These are phyloP conservation scores for Filosporella fistucella DNA, from an alignment of 495 filamentous ascomycete species.

Conservation along the genomic window DNA sequence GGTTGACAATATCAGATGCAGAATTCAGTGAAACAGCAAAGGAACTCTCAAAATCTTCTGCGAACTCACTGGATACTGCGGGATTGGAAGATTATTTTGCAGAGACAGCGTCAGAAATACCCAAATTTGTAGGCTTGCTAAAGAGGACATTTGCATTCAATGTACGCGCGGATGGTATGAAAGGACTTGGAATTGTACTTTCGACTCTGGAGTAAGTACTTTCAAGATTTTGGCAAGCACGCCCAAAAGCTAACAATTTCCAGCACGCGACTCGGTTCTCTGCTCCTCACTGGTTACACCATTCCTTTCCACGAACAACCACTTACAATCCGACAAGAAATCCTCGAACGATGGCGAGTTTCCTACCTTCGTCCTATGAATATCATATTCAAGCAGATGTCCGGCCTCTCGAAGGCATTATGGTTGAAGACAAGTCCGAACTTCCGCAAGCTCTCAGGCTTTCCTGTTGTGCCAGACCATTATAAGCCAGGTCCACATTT, in stretches of 20 bases:
- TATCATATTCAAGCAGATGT: constrained; percentile 49
- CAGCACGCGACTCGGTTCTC: constrained; percentile 65
- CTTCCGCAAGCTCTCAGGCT: constrained; percentile 53
- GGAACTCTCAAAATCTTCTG: constrained; percentile 11
- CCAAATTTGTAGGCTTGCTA: constrained; percentile 38
- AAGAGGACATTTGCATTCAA: constrained; percentile 38
- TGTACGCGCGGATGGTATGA: constrained; percentile 41
- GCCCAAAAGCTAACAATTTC: neutral
- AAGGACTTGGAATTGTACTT: constrained; percentile 46
- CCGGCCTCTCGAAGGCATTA: constrained; percentile 45
- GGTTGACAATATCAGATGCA: constrained; percentile 12
- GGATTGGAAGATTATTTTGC: constrained; percentile 38
- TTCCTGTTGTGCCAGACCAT: constrained; percentile 54
- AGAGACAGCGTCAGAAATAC: constrained; percentile 44
- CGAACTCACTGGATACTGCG: constrained; percentile 7
- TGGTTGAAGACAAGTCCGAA: constrained; percentile 60
- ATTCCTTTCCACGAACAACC: constrained; percentile 61
- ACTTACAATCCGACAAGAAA: constrained; percentile 50
- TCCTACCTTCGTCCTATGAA: constrained; percentile 57
- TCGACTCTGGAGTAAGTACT: constrained; percentile 48
- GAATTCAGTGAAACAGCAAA: constrained; percentile 18
- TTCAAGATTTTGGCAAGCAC: neutral
- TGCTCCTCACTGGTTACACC: constrained; percentile 60
- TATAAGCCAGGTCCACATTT: constrained; percentile 51
- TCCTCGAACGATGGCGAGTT: constrained; percentile 53